phyloP scores from a whole-genome alignment of 2,329 filamentous ascomycete species.

The Pseudocercospora macadamiae region DNA sequence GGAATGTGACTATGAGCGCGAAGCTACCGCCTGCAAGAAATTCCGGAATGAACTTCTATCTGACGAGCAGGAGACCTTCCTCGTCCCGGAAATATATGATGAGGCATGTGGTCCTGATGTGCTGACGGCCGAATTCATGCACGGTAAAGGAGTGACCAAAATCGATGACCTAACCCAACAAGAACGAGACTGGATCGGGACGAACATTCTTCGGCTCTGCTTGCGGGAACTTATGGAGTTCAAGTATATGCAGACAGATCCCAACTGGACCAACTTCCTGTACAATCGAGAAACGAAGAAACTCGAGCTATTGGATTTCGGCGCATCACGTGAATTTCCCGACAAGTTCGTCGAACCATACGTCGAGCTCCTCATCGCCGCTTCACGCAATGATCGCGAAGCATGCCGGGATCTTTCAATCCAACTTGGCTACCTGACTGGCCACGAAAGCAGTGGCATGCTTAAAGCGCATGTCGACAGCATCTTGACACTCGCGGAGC shows the following conservation, averaged over 20 bases:
- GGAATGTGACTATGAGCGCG: constrained; percentile 94
- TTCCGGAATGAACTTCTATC: constrained; percentile 73
- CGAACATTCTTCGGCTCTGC: constrained; percentile 87
- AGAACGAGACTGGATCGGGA: constrained; percentile 94
- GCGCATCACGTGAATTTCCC: constrained; percentile 85
- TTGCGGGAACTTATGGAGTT: constrained; percentile 93
- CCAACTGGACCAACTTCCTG: constrained; percentile 99
- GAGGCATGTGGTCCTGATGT: constrained; percentile 85
- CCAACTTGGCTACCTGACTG: constrained; percentile 78
- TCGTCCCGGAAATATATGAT: constrained; percentile 74
- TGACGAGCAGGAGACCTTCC: constrained; percentile 74
- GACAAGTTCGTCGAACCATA: constrained; percentile 79
- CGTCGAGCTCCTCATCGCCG: constrained; percentile 76
- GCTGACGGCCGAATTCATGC: constrained; percentile 90
- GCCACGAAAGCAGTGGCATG: constrained; percentile 84
- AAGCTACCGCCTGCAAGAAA: constrained; percentile 76
- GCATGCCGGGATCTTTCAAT: constrained; percentile 35
- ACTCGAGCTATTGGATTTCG: constrained; percentile 93
- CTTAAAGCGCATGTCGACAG: constrained; percentile 86
- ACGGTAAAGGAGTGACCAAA: constrained; percentile 83
- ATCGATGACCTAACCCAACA: constrained; percentile 71
- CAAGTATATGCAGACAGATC: constrained; percentile 98
- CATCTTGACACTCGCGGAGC: constrained; percentile 87
- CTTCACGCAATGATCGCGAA: constrained; percentile 58
- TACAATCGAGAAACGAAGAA: constrained; percentile 71